phyloP scores from a whole-genome alignment of 2,329 filamentous ascomycete species.

The Sarocladium brachiariae region DNA sequence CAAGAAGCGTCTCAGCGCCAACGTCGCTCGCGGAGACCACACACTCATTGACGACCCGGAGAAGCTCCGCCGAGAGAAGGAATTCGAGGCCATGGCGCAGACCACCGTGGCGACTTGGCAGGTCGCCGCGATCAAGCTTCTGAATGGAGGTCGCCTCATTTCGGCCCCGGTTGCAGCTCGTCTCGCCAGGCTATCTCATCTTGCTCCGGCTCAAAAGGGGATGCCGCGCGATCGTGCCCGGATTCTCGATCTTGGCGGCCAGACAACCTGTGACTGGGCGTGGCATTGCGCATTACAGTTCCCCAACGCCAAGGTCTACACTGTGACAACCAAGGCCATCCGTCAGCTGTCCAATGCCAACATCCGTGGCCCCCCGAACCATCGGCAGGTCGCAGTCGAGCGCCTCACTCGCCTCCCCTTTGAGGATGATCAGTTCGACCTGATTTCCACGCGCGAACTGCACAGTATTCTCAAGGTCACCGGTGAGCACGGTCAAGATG shows the following conservation, averaged over 20 bases:
- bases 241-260: constrained; percentile 81
- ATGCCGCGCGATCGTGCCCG: constrained; percentile 48
- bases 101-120: constrained; percentile 56
- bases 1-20: constrained; percentile 65
- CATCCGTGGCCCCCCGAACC: constrained; percentile 78
- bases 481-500: constrained; percentile 63
- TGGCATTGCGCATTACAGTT: constrained; percentile 89
- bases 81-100: constrained; percentile 72
- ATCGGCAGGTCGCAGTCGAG: constrained; percentile 73
- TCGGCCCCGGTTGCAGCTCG: constrained; percentile 57
- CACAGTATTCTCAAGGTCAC: constrained; percentile 75
- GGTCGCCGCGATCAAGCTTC: constrained; percentile 51
- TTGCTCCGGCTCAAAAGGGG: constrained; percentile 36
- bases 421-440: constrained; percentile 77
- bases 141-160: constrained; percentile 59
- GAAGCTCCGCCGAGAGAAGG: constrained; percentile 63
- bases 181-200: constrained; percentile 47
- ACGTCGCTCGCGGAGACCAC: constrained; percentile 67
- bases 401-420: constrained; percentile 79
- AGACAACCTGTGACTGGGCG: constrained; percentile 85
- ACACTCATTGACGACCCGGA: constrained; percentile 55
- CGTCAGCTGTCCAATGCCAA: constrained; percentile 66
- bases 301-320: constrained; percentile 80
- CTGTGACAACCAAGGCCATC: constrained; percentile 68
- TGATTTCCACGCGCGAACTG: constrained; percentile 82